Evolutionary conservation across 176 grass and related monocot species (phyloP).

Genomic region (Phyllostachys edulis): DNA sequence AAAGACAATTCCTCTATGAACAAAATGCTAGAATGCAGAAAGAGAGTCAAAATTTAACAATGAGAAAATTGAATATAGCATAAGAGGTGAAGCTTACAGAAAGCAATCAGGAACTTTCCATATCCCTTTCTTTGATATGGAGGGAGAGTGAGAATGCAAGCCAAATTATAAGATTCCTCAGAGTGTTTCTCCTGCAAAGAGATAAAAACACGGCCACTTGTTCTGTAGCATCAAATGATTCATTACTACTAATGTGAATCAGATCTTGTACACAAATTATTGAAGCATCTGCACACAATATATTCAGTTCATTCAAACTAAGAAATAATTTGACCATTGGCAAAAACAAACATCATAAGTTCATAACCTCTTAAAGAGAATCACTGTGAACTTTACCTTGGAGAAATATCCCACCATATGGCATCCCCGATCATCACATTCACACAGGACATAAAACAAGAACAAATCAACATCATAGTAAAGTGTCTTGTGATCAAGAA

Average conservation of each 20-base stretch:
- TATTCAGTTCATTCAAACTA: not conserved
- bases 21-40: constrained; percentile 8
- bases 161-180: constrained; percentile 93
- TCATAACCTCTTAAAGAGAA: not conserved
- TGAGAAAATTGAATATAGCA: constrained; percentile 13
- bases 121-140: constrained; percentile 99
- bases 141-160: constrained; percentile 98
- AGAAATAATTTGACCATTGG: not conserved
- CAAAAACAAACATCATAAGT: constrained; percentile 7
- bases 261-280: constrained; percentile 17
- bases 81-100: constrained; percentile 62
- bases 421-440: constrained; percentile 98
- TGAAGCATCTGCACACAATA: constrained; percentile 12
- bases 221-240: constrained; percentile 14
- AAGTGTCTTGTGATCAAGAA: constrained; percentile 97
- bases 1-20: constrained; percentile 14
- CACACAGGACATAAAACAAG: constrained; percentile 95
- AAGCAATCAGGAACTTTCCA: constrained; percentile 95
- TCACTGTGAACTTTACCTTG: constrained; percentile 53
- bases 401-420: constrained; percentile 99
- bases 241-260: not conserved
- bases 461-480: constrained; percentile 97
- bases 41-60: constrained; percentile 1
- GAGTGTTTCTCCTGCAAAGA: constrained; percentile 90
- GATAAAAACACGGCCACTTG: not conserved